Base-by-base conservation (phyloP, 179 eudicot genomes). In the Spergularia azorica region DNA sequence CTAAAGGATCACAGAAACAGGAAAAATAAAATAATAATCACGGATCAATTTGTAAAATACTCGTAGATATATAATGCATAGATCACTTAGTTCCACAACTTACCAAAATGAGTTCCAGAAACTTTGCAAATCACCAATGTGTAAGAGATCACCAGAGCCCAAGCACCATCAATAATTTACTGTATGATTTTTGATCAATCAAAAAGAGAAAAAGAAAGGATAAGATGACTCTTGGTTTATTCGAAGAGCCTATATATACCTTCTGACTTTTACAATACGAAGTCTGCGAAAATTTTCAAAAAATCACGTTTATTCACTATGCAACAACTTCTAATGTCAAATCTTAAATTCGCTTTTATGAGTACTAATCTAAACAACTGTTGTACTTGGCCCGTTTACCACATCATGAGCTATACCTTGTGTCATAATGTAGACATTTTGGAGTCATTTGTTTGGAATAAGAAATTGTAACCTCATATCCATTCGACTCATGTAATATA, bases 371-470 rank as follows among this genome's bases (percentile, higher is more conserved):
- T 36, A 36, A 36, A 36, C 39, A 0, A 43, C 20, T 18, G 5
- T 20, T 43, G 41, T 17, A 55, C 32, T 63, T 46, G 36, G 77
- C 15, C 5, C 6, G 52, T 48, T 36, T 62, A 13, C 18, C 67
- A 80, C 76, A 80, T 18, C 55, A 80, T 80, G 79, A 63, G 65
- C 46, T n/a, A 63, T 76, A 13, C 17, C 5, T 65, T 72, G 38
- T 59, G 83, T 60, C 80, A 81, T 39, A 80, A 76, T 76, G 77
- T 76, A 36, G 32, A 57, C 80, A 80, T 38, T 71, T 50, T 76
- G 61, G 17, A 14, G 64, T 16, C 39, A 66, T 57, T 16, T 55
- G 50, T 39, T 36, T 74, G 74, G 59, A 43, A 3, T n/a, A n/a
- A 41, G 5, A 41, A 41, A 41, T 2, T 41, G 50, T 6, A 56